These are phyloP conservation scores for Vitis rotundifolia DNA, from an alignment of 164 flowering plant species.

Conservation along the genomic window DNA sequence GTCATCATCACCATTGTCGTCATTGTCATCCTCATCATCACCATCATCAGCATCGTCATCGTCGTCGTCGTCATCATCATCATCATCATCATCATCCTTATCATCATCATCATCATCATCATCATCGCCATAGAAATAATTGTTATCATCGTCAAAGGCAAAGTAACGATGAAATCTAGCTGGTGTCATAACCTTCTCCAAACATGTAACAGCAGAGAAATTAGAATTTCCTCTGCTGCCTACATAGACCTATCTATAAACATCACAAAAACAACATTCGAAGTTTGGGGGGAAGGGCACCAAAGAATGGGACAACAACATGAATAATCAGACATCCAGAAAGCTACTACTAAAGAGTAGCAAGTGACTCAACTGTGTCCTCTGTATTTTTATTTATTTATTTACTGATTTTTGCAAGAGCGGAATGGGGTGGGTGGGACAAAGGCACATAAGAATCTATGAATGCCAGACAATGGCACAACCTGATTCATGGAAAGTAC, in stretches of 20 bases:
- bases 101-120: background rate
- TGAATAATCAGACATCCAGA: no score
- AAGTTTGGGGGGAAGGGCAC: background rate
- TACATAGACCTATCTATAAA: constrained; percentile 8
- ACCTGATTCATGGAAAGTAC: no score
- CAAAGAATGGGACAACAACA: background rate
- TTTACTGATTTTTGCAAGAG: no score
- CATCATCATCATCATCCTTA: constrained; percentile 18
- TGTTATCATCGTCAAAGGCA: constrained; percentile 24
- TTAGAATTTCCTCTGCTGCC: constrained; percentile 49
- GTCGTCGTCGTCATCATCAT: constrained; percentile 15
- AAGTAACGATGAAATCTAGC: constrained; percentile 30
- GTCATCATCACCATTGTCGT: constrained; percentile 5
- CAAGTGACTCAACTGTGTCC: no score
- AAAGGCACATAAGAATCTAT: no score
- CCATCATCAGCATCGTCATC: constrained; percentile 21
- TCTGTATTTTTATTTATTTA: no score
- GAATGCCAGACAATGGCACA: no score
- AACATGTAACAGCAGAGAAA: constrained; percentile 49
- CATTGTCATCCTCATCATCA: constrained; percentile 12
- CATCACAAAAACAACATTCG: constrained; percentile 3
- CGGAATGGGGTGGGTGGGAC: no score
- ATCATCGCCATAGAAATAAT: constrained; percentile 15
- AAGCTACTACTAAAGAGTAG: no score
- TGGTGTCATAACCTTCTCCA: constrained; percentile 37